Evolutionary conservation across 1,139 yeast species (phyloP), one percentile per base, ranked within the genome.

Genomic region (Candida frijolesensis): DNA sequence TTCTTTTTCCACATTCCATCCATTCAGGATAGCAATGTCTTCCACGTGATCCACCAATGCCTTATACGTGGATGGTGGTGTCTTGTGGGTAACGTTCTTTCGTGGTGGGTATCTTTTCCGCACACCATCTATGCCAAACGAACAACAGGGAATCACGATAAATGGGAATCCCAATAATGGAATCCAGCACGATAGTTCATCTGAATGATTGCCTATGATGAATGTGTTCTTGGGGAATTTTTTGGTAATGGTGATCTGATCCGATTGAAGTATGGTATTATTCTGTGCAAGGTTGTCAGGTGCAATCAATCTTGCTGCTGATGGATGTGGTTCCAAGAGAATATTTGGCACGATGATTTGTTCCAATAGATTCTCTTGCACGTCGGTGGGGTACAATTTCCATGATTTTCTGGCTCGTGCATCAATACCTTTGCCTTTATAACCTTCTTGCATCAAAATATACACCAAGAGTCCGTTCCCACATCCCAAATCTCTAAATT

Each of bases 121-220:
- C 19, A 84, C 83, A 2, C 98, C 99, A 11, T 85, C 80, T 39
- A 92, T 75, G 1, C 89, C 82, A 66, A 94, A 96, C 0, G 97
- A 90, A 65, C 99, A 94, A 65, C 99, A 94, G 2, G 99, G 98
- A 40, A 94, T 89, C 7, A 91, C 96, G 72, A 92, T 75, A 63
- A 90, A 94, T 2, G 97, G 97, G 57, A 78, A 82, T 0, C 92
- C 95, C 15, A 94, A 71, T 11, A 94, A 69, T 1, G 99, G 99
- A 29, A 92, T 84, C 97, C 98, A 94, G 57, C 96, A 89, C 0
- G 98, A 92, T 52, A 94, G 76, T 64, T 94, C 98, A 65, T 94
- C 99, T 0, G 96, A 89, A 62, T 94, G 99, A 63, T 94, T 94
- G 1, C 98, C 99, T 47, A 94, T 91, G 40, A 92, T 70, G 61